Evolutionary conservation across 2,329 filamentous ascomycete species (phyloP).

Genomic region (Neoarthrinium moseri): DNA sequence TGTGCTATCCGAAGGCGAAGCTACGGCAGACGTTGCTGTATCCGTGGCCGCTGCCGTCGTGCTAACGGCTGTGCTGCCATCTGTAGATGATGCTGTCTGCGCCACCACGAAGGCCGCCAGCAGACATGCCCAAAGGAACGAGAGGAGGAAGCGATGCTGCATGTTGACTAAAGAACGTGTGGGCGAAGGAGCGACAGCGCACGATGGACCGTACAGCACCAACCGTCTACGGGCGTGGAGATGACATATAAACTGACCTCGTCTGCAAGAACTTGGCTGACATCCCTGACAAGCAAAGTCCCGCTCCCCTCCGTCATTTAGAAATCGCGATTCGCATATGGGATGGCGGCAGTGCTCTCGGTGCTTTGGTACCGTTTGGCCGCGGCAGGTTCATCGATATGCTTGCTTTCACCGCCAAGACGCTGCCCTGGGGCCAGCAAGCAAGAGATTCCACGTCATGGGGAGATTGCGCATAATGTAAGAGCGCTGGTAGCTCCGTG

Average conservation of each 20-base stretch:
- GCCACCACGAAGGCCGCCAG: constrained; percentile 27
- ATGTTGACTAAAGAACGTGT: constrained; percentile 19
- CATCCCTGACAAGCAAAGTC: constrained; percentile 3
- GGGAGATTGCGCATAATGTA: constrained; percentile 24
- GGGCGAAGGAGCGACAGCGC: constrained; percentile 12
- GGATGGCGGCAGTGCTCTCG: constrained; percentile 6
- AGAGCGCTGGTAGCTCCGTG: constrained; percentile 8
- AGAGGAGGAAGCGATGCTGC: constrained; percentile 18
- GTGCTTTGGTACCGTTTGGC: neutral
- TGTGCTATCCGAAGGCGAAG: constrained; percentile 9
- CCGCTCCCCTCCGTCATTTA: constrained; percentile 11
- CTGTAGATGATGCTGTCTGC: constrained; percentile 29
- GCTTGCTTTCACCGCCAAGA: constrained; percentile 15
- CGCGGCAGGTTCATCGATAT: neutral
- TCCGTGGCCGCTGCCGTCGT: constrained; percentile 15
- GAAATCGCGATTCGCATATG: constrained; percentile 20
- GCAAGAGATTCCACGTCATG: constrained; percentile 20
- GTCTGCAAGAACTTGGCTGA: neutral
- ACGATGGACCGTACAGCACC: neutral
- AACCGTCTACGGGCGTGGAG: constrained; percentile 8
- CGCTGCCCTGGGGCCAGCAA: constrained; percentile 12
- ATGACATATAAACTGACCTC: constrained; percentile 17
- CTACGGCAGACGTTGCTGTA: constrained; percentile 12
- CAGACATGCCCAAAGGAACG: constrained; percentile 27
- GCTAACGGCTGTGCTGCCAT: constrained; percentile 11